phyloP scores from a whole-genome alignment of 805 yeast species.

The Danielozyma ontarioensis region DNA sequence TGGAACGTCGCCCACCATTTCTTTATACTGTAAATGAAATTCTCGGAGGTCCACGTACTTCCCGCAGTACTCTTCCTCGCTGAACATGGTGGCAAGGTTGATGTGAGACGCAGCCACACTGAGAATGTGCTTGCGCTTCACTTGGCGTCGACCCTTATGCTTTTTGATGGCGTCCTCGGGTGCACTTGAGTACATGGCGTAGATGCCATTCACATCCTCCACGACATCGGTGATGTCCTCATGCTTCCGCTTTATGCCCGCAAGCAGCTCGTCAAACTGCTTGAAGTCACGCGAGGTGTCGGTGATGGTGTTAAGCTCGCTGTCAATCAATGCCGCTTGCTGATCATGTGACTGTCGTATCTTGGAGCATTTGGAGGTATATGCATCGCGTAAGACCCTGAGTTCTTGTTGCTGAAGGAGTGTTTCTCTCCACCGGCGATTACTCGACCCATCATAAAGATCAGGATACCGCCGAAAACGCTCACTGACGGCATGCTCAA shows the following conservation, averaged over 20 bases:
- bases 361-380: constrained; percentile 17
- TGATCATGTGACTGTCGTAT: constrained; percentile 6
- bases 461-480: constrained; percentile 61
- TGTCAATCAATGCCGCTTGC: not conserved
- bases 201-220: constrained; percentile 11
- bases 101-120: constrained; percentile 49
- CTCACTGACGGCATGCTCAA: constrained; percentile 61
- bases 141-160: constrained; percentile 10
- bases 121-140: constrained; percentile 33
- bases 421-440: constrained; percentile 46
- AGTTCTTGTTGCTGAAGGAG: constrained; percentile 67
- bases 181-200: constrained; percentile 20
- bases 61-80: constrained; percentile 61
- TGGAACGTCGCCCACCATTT: constrained; percentile 28
- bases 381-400: constrained; percentile 43
- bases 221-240: constrained; percentile 2
- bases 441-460: constrained; percentile 32
- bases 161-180: constrained; percentile 17
- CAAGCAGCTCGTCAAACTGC: constrained; percentile 10
- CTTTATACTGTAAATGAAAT: constrained; percentile 51
- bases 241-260: constrained; percentile 2
- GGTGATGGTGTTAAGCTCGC: constrained; percentile 6
- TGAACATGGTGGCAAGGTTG: constrained; percentile 45
- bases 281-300: constrained; percentile 11
- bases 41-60: constrained; percentile 52